Evolutionary conservation across 768 basidiomycete genomes (phyloP), one percentile per base, ranked within the genome.

Genomic region (Peribolospora baueri): DNA sequence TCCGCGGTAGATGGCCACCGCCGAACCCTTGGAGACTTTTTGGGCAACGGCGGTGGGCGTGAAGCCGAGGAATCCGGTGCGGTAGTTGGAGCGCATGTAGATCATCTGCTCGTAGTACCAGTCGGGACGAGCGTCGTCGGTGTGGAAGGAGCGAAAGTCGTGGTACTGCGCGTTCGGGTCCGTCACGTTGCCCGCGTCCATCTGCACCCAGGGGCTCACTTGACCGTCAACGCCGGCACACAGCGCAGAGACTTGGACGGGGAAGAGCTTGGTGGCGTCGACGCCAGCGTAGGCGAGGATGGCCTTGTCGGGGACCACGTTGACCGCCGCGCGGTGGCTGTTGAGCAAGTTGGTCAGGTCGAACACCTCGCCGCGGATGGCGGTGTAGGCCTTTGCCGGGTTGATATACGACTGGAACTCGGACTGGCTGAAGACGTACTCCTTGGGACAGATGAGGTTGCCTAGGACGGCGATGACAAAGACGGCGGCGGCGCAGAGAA

Each of bases 301-400:
- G 0, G 75, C 68, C 69, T 87, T 87, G 39, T 68, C 59, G 7
- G 82, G 76, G 1, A 95, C 77, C 42, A 95, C 81, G 8, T 71
- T 71, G 5, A 93, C 76, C 36, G 76, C 68, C 2, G 77, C 73
- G 52, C 71, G 64, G 67, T 95, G 90, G 1, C 7, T 48, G 9
- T n/a, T 59, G 61, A 5, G 48, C 58, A 86, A 70, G 36, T 68
- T 62, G 0, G 79, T 78, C 50, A 97, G 72, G 63, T 95, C 85
- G 63, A 98, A 95, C 2, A 91, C 84, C 67, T 98, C 93, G 10
- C 93, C 93, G 3, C 90, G 78, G 61, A 98, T 79, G 3, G 81
- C 71, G 0, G 81, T 79, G 62, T 79, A 81, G 46, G 84, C 82
- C 55, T 82, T 81, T 58, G 81, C 80, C 0, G 84, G 78, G 60